Base-by-base conservation (phyloP, 2,329 filamentous ascomycete genomes). In the Cercospora canescens region DNA sequence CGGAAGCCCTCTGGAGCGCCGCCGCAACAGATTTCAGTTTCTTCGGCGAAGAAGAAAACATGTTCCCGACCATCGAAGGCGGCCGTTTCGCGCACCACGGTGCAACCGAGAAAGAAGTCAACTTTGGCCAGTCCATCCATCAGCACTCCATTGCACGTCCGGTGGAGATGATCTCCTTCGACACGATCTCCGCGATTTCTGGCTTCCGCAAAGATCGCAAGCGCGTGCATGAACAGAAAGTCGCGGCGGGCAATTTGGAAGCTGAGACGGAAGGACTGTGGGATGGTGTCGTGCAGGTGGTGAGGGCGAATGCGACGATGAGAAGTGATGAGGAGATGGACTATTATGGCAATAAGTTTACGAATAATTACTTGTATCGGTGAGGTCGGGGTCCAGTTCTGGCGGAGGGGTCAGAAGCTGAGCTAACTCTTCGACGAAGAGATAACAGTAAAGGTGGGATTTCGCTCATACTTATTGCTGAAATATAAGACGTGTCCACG, bases 1-100 rank as follows among this genome's bases (percentile, higher is more conserved):
- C 83, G 4, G 87, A 88, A 72, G 81, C 82, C 4, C 80, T 89
- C 11, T 88, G 86, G 87, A 80, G 82, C 58, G 86, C 86, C 8
- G 85, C 86, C 3, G 79, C 82, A 63, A 80, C 84, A 60, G 87
- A 89, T 71, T 89, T 89, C 68, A 75, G 72, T 59, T 77, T 77
- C 64, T 89, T 89, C 65, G 82, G 80, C 1, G 85, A 86, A 41
- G 86, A 88, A 70, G 86, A 85, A 28, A 64, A 66, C 58, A 63
- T 68, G 50, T 72, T 73, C 52, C 71, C 73, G 11, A 74, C 71
- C 28, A 65, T 75, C 6, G 73, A 75, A 54, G 66, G 65, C 6
- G 71, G 70, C 12, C 65, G 66, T 0, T 70, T 65, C 30, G 70
- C 69, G 9, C 45, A 62, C 16, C 60, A 68, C 18, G 58, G 58